Evolutionary conservation across 2,329 filamentous ascomycete species (phyloP), one percentile per base, ranked within the genome.

Genomic region (Fusarium sp.): DNA sequence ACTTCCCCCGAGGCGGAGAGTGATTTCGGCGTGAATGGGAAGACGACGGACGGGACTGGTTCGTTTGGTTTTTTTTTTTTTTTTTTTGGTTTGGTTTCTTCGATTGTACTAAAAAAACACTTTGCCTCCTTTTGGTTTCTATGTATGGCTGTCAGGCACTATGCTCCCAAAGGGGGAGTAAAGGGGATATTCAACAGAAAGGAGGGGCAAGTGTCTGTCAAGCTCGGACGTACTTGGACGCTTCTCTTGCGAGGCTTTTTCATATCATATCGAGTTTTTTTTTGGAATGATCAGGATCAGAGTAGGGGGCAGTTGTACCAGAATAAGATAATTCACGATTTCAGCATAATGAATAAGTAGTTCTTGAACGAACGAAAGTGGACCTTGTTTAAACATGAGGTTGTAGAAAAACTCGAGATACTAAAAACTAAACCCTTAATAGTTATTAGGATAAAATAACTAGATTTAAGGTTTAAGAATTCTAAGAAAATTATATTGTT

Each of bases 281-380:
- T 60, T 56, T 33, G 60, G 56, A 57, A 65, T 50, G 49, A 34
- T 44, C 56, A 65, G 60, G 60, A 68, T 62, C 36, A 58, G 34
- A 56, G 13, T 57, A 65, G 57, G 55, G 31, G 61, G 38, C 40
- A 68, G 64, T 54, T 65, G 68, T 54, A 65, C 58, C 34, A 51
- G 57, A 44, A 44, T 57, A 65, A 70, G 46, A 59, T 68, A 70
- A 70, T 70, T 68, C 34, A 70, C 67, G 68, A 70, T 59, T 62
- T 59, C 34, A 50, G 27, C 54, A 65, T 57, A 70, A 53, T 61
- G 36, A 18, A 40, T 7, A 16, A 40, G 33, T 14, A 14, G 14
- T 4, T 34, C 33, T 34, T n/a, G 1, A 13, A 7, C 31, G 3
- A 4, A 34, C 6, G 3, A 8, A 34, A n/a, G 33, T 2, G 6